Percentiles rank a stretch among this genome's conserved stretches.
These are phyloP conservation scores for Corrigiola litoralis DNA, from an alignment of 179 eudicot genomes.

Conservation along the genomic window DNA sequence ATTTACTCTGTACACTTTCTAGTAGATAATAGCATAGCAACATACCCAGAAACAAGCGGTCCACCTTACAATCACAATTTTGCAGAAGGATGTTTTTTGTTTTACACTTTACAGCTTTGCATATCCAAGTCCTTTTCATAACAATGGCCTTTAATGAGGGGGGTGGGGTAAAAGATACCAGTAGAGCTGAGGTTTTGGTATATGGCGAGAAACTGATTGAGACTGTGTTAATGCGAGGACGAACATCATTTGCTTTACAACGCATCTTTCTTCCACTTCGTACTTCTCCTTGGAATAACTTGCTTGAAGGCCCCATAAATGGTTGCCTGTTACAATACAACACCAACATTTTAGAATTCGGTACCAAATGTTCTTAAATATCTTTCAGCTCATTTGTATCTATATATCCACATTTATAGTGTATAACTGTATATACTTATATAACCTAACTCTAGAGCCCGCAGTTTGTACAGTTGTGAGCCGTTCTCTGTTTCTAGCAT, in stretches of 20 bases:
- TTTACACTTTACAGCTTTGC: not conserved
- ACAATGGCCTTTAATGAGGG: not conserved
- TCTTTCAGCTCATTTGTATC: not conserved
- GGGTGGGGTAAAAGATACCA: not conserved
- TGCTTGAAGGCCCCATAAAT: constrained; percentile 54
- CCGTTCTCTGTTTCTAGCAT: not conserved
- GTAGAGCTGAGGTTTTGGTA: not conserved
- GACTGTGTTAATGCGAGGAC: constrained; percentile 11
- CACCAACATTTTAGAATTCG: not conserved
- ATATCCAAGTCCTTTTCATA: not conserved
- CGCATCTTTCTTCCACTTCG: constrained; percentile 38
- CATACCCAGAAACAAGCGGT: not conserved
- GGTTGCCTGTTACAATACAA: constrained; percentile 30
- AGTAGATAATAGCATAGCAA: not conserved
- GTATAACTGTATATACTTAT: not conserved
- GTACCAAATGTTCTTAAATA: not conserved
- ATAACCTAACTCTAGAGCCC: not conserved
- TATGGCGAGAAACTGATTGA: constrained; percentile 14
- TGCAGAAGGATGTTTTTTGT: not conserved
- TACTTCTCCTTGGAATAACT: constrained; percentile 46
- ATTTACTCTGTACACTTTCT: constrained; percentile 11
- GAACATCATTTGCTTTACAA: constrained; percentile 12
- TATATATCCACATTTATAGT: not conserved
- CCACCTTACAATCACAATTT: constrained; percentile 5
- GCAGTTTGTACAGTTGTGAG: not conserved